Conservation (phyloP, 2,329 filamentous ascomycete genomes). For the Beauveria asiatica region DNA sequence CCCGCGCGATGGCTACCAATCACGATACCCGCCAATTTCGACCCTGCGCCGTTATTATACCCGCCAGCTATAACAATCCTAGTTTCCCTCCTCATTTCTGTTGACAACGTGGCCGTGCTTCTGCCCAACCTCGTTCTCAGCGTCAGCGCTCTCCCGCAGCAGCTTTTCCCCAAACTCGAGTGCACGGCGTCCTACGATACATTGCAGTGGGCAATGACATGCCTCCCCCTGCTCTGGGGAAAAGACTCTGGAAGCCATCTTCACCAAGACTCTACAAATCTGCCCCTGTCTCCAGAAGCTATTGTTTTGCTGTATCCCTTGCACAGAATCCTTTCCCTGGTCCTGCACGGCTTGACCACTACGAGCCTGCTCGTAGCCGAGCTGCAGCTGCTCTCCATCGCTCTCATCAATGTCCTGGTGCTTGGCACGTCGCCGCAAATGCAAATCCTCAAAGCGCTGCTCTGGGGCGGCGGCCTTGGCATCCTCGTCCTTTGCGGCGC, state of each 20-base stretch:
- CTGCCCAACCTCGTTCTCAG: conserved; percentile 76
- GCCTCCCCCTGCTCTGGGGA: conserved; percentile 50
- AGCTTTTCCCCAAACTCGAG: conserved; percentile 59
- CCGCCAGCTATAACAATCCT: conserved; percentile 68
- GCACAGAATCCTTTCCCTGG: conserved; percentile 66
- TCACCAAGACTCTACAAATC: conserved; percentile 16
- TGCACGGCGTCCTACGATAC: conserved; percentile 50
- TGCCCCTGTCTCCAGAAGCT: conserved; percentile 43
- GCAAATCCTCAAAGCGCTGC: conserved; percentile 72
- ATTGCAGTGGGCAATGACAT: conserved; percentile 72
- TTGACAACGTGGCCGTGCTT: conserved; percentile 51
- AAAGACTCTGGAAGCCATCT: conserved; percentile 28
- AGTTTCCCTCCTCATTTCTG: conserved; percentile 65
- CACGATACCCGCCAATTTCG: conserved; percentile 65
- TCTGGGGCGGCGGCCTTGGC: conserved; percentile 76
- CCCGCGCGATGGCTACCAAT: conserved; percentile 34
- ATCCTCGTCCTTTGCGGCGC: conserved; percentile 65
- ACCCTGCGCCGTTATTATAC: conserved; percentile 86
- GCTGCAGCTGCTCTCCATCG: conserved; percentile 75
- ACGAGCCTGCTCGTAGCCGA: conserved; percentile 84
- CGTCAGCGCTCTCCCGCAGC: conserved; percentile 65
- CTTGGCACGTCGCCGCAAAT: conserved; percentile 75
- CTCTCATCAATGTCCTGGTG: conserved; percentile 72
- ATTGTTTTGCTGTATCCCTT: conserved; percentile 68
- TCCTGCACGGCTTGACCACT: conserved; percentile 73